Base-by-base conservation (phyloP, 345 rosid genomes). In the Bruguiera sexangula region DNA sequence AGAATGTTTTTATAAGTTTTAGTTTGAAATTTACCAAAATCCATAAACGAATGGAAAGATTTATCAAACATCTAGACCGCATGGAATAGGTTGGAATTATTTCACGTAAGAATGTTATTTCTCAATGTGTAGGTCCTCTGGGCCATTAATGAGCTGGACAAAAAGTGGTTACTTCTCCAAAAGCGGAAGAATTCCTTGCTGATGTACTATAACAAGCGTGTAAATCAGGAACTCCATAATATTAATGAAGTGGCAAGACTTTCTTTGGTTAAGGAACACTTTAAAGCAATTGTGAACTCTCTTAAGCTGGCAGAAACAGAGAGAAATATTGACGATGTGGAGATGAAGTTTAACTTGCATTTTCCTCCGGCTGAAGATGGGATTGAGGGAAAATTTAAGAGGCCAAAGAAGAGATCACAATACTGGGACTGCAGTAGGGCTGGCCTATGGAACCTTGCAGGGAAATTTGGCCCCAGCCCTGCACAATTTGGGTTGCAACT, bases 301-400 rank as follows among this genome's bases (percentile, higher is more conserved):
- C 86, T 96, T 24, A 71, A 85, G 73, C 85, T 51, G 63, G 96
- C 98, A 13, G 89, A 86, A 63, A 87, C 96, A 6, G 99, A 96
- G 69, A 86, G 96, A 81, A 97, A 96, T 83, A 91, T 96, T 73
- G 97, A 92, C 81, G 99, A 96, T 81, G 98, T 89, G 55, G 99
- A 96, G 74, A 79, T 88, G 24, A 96, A 96, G 83, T 96, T 96
- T 76, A 89, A 90, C 86, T 82, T 96, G 86, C 96, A 96, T 85
- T 96, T 96, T 73, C 98, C 99, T 30, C 85, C 94, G 0, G 96
- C 98, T 43, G 99, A 92, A 70, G 97, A 86, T 66, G 76, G 74
- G 53, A 93, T 90, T 72, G 98, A 92, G 77, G 99, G 99, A 22
- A 85, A 84, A 70, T 96, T 76, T 80, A 96, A 92, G 85, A 88